Evolutionary conservation across 257 asterid species (phyloP).

Genomic region (Echium plantagineum): DNA sequence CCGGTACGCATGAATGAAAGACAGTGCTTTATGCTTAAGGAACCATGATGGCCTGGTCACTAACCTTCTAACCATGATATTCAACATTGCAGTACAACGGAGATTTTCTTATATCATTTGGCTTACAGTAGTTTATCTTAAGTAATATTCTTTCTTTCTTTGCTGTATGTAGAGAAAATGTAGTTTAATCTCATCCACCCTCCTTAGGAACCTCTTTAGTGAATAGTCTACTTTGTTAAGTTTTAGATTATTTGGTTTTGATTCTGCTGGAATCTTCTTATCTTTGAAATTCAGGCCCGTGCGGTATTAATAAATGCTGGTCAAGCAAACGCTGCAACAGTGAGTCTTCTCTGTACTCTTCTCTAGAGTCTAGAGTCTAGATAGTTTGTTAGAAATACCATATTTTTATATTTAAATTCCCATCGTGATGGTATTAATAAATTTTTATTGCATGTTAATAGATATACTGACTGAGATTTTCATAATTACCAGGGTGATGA

Average conservation of each 20-base stretch:
- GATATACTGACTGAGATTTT: slow-evolving; percentile 2
- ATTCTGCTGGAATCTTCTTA: not conserved
- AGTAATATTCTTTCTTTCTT: too few species aligned
- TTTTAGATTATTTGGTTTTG: not conserved
- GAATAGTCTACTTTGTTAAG: not conserved
- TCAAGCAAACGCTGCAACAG: slow-evolving; percentile 99
- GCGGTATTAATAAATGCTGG: slow-evolving; percentile 96
- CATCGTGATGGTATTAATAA: too few species aligned
- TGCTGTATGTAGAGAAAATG: not conserved
- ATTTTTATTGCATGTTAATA: too few species aligned
- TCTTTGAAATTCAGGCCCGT: slow-evolving; percentile 56
- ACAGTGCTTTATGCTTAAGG: too few species aligned
- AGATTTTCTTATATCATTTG: not conserved
- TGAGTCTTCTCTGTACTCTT: slow-evolving; percentile 23
- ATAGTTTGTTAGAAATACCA: not conserved
- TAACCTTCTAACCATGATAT: too few species aligned
- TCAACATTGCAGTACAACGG: too few species aligned
- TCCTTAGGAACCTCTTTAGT: not conserved
- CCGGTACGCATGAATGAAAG: not conserved
- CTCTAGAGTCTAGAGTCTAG: too few species aligned
- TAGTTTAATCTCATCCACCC: not conserved
- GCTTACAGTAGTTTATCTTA: not conserved
- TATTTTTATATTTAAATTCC: not conserved
- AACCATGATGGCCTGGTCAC: too few species aligned
- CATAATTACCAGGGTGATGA: slow-evolving; percentile 70